phyloP scores from a whole-genome alignment of 352 stramenopile genomes.

The Pseudoperonospora humuli region DNA sequence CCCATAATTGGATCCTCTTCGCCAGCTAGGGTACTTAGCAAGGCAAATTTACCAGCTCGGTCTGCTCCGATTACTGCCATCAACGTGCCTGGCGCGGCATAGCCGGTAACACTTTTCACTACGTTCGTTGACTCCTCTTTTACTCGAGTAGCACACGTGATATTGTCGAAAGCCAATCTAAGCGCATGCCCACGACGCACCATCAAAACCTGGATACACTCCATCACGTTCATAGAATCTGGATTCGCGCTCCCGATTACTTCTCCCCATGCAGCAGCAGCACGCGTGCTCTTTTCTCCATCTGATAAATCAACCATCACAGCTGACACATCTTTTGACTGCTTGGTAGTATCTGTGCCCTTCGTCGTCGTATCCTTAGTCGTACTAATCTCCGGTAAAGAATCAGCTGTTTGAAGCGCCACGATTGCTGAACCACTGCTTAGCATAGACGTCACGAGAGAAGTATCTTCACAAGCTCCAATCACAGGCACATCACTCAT shows the following conservation, averaged over 20 bases:
- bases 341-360: not conserved
- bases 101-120: slow-evolving; percentile 14
- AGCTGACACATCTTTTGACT: not conserved
- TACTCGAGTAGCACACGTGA: slow-evolving; percentile 7
- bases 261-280: slow-evolving; percentile 17
- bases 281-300: slow-evolving; percentile 1
- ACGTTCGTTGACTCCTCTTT: not conserved
- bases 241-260: not conserved
- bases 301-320: not conserved
- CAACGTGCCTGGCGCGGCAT: slow-evolving; percentile 14
- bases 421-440: not conserved
- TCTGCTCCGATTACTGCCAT: slow-evolving; percentile 16
- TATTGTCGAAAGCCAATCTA: slow-evolving; percentile 17
- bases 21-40: slow-evolving; percentile 15
- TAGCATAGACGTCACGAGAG: not conserved
- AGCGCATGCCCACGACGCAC: slow-evolving; percentile 6
- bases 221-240: slow-evolving; percentile 1
- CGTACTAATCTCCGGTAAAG: not conserved
- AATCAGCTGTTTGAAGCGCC: not conserved
- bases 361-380: slow-evolving; percentile 1
- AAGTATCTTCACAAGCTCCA: not conserved
- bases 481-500: not conserved
- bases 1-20: slow-evolving; percentile 8
- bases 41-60: slow-evolving; percentile 6
- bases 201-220: slow-evolving; percentile 1